Percentiles rank a stretch among this genome's conserved stretches.
phyloP scores from a whole-genome alignment of 2,329 filamentous ascomycete species.

The Endoconidiophora laricicola region DNA sequence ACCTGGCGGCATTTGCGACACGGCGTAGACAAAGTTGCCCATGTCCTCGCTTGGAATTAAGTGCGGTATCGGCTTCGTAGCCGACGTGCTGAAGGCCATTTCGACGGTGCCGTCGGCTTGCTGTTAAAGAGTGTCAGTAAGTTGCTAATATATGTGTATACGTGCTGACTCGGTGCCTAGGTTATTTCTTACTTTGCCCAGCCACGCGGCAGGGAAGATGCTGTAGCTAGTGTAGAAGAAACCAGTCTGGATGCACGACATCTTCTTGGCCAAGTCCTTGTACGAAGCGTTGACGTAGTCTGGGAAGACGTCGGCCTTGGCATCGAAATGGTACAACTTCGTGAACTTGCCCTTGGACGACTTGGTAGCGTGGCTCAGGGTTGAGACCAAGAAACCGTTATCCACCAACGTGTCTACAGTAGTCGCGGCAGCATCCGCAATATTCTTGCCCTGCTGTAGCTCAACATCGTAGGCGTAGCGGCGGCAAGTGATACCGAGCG shows the following conservation, averaged over 20 bases:
- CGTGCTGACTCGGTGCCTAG: not conserved
- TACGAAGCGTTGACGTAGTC: constrained; percentile 27
- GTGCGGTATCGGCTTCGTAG: constrained; percentile 26
- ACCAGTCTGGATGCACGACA: constrained; percentile 34
- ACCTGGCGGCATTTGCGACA: constrained; percentile 31
- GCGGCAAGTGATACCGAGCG: constrained; percentile 25
- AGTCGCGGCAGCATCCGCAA: constrained; percentile 34
- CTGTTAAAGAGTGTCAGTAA: not conserved
- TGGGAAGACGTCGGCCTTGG: constrained; percentile 35
- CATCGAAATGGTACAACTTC: constrained; percentile 37
- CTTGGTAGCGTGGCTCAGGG: constrained; percentile 30
- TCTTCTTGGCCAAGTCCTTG: constrained; percentile 29
- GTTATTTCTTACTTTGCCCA: constrained; percentile 24
- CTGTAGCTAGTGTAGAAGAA: constrained; percentile 32
- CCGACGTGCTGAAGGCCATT: constrained; percentile 30
- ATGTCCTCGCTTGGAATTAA: constrained; percentile 30
- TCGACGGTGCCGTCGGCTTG: constrained; percentile 25
- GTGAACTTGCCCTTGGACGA: constrained; percentile 28
- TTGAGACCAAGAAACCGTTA: constrained; percentile 35
- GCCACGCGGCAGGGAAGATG: constrained; percentile 29
- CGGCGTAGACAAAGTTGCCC: constrained; percentile 31
- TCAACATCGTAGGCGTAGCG: constrained; percentile 32
- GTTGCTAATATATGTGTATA: not conserved
- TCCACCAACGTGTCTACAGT: constrained; percentile 24
- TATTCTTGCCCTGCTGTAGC: constrained; percentile 34